These are phyloP conservation scores for Penicillium desertorum DNA, from an alignment of 495 filamentous ascomycete species.

Conservation along the genomic window DNA sequence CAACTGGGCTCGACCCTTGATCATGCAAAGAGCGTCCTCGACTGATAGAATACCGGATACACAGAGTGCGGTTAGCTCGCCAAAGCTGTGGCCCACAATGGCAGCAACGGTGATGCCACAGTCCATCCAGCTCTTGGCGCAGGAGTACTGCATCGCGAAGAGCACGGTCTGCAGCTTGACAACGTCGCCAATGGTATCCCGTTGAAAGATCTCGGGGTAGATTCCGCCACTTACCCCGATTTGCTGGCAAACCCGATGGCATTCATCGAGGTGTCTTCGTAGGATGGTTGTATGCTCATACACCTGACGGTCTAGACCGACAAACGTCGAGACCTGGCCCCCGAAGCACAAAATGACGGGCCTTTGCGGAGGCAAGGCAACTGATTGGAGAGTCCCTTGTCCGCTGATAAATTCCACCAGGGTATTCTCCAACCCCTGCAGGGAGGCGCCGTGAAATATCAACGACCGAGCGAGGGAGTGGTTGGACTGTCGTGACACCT, in stretches of 20 bases:
- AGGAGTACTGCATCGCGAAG: slow-evolving; percentile 53
- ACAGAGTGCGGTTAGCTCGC: slow-evolving; percentile 45
- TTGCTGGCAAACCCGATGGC: slow-evolving; percentile 3
- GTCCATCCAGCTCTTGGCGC: slow-evolving; percentile 49
- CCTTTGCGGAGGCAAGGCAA: no score
- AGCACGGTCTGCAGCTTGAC: slow-evolving; percentile 44
- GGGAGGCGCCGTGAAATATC: no score
- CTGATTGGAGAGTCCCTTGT: no score
- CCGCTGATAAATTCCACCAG: no score
- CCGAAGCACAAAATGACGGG: slow-evolving; percentile 35
- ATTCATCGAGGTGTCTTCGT: slow-evolving; percentile 34
- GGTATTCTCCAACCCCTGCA: no score
- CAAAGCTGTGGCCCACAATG: slow-evolving; percentile 55
- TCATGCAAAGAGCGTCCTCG: slow-evolving; percentile 37
- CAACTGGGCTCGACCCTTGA: slow-evolving; percentile 15
- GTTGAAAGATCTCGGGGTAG: slow-evolving; percentile 52
- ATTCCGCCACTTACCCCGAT: slow-evolving; percentile 37
- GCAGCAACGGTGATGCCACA: slow-evolving; percentile 32
- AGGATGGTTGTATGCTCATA: slow-evolving; percentile 35
- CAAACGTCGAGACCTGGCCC: slow-evolving; percentile 29
- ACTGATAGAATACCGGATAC: slow-evolving; percentile 37
- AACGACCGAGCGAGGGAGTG: no score
- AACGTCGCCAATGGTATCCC: slow-evolving; percentile 33
- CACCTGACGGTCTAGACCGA: slow-evolving; percentile 33
- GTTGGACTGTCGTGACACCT: no score